These are phyloP conservation scores for Rubroboletus pulcherrimus DNA, from an alignment of 768 basidiomycete genomes.

Conservation along the genomic window DNA sequence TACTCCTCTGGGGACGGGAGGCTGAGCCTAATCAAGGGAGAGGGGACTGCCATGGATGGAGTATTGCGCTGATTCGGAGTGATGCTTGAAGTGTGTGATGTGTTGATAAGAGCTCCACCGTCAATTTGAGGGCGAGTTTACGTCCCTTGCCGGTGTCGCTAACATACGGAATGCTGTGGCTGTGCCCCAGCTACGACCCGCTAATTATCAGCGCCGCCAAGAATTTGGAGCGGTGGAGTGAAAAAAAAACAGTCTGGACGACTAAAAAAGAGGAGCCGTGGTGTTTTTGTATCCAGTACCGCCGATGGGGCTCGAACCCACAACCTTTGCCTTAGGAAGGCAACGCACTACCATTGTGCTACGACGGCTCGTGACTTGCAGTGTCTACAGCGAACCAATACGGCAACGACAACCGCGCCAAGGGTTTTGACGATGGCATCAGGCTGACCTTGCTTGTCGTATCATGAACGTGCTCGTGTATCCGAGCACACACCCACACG, in stretches of 20 bases:
- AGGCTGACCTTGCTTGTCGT: background rate
- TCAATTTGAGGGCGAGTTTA: background rate
- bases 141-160: background rate
- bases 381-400: background rate
- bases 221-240: background rate
- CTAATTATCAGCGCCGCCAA: background rate
- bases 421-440: background rate
- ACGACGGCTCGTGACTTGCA: constrained; percentile 30
- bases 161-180: background rate
- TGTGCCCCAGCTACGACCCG: background rate
- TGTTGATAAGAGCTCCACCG: background rate
- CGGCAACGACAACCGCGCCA: background rate
- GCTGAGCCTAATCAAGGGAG: constrained; percentile 45
- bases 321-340: constrained; percentile 39
- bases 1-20: constrained; percentile 80
- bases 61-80: constrained; percentile 4
- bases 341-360: constrained; percentile 39
- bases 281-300: constrained; percentile 25
- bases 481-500: constrained; percentile 55
- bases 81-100: no score
- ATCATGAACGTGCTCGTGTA: constrained; percentile 77
- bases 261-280: constrained; percentile 22
- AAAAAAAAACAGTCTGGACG: background rate
- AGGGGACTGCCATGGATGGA: constrained; percentile 15
- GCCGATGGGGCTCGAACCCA: constrained; percentile 38